phyloP scores from a whole-genome alignment of 495 filamentous ascomycete species.

The Penicillium nucicola region DNA sequence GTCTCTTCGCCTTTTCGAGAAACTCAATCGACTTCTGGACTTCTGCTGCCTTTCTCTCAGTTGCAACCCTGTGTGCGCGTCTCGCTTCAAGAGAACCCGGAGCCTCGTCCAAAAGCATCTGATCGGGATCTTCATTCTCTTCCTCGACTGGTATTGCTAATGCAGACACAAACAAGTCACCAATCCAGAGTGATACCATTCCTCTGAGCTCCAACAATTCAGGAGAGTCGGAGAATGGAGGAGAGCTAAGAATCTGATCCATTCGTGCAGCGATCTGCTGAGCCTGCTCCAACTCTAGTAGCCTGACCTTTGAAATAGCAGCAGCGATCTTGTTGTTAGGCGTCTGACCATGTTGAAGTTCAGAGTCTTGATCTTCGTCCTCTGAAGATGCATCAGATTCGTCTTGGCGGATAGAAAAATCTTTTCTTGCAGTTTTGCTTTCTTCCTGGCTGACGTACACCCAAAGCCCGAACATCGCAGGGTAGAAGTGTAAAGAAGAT shows the following conservation, averaged over 20 bases:
- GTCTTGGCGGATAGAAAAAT: constrained; percentile 14
- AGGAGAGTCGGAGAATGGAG: constrained; percentile 59
- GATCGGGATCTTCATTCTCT: constrained; percentile 17
- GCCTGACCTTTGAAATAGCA: constrained; percentile 24
- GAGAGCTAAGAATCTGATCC: constrained; percentile 59
- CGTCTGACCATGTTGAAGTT: constrained; percentile 5
- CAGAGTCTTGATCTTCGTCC: constrained; percentile 27
- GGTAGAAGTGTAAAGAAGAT: constrained; percentile 58
- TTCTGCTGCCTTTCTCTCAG: constrained; percentile 32
- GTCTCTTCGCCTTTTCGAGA: constrained; percentile 33
- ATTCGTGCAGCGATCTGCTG: constrained; percentile 59
- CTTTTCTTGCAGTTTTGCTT: constrained; percentile 33
- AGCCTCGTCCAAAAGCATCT: constrained; percentile 21
- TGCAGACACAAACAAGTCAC: constrained; percentile 50
- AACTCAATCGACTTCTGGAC: constrained; percentile 30
- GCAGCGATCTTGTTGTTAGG: constrained; percentile 12
- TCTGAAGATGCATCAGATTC: constrained; percentile 25
- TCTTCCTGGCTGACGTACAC: constrained; percentile 56
- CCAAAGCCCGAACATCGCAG: constrained; percentile 66
- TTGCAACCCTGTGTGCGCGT: constrained; percentile 31
- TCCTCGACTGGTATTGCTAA: constrained; percentile 15
- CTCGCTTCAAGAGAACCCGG: constrained; percentile 25
- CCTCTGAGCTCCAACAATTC: constrained; percentile 60
- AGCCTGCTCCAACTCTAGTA: constrained; percentile 42
- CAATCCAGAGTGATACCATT: constrained; percentile 67